Base-by-base conservation (phyloP, 495 filamentous ascomycete genomes). In the Penicillium bialowiezense region DNA sequence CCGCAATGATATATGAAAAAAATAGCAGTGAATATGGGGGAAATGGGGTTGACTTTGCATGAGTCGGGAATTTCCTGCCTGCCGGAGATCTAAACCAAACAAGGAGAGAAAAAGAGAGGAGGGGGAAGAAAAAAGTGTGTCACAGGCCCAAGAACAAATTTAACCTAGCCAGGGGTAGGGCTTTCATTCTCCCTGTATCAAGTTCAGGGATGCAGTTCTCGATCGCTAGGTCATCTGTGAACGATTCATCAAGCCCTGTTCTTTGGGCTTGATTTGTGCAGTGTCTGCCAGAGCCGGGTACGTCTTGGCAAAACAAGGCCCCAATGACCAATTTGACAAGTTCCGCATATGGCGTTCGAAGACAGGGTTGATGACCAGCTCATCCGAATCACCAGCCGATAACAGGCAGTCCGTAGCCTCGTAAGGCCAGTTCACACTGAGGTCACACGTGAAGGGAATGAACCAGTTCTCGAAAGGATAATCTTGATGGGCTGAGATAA, bases 381-480 rank as follows among this genome's bases (percentile, higher is more conserved):
- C 84, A 1, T 79, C 78, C 7, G 63, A 64, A 17, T 80, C 80
- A 0, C 78, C 71, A 31, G 69, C 77, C 14, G 71, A 71, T 31
- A 87, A 55, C 28, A 89, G 65, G 38, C 76, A 73, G 49, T 85
- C 82, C 0, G 77, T 76, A 3, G 78, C 74, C 45, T 89, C 84
- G 63, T 91, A 88, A 0, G 83, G 83, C 89, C 89, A 95, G 57
- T 89, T 89, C 10, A 92, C 56, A 19, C 70, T 79, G 29, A 95
- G 40, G 0, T 84, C 89, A 4, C 78, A 78, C 0, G 87, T 91
- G 54, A 81, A 95, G 0, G 88, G 86, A 24, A 90, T 78, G 59
- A 90, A 89, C 70, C 89, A 91, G 46, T 85, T 76, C 24, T 92
- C 87, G 59, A 92, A 89, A 0, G 78, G 73, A 29, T 77, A 78